These are phyloP conservation scores for Funneliformis geosporum DNA, from an alignment of 192 early-diverging fungal genomes.

Conservation along the genomic window DNA sequence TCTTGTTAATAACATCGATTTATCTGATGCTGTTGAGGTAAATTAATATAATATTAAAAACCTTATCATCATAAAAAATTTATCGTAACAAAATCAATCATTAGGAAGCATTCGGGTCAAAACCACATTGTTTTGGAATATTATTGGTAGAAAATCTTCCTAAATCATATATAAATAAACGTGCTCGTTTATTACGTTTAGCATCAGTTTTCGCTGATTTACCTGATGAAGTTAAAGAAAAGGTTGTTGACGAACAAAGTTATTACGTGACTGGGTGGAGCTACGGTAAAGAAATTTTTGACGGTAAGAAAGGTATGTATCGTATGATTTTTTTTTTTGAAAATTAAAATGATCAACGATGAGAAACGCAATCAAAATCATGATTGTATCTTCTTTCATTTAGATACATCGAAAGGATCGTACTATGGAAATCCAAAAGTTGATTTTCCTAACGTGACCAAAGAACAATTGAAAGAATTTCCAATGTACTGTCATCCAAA, in stretches of 20 bases:
- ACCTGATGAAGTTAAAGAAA: conserved; percentile 48
- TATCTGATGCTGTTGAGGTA: not conserved
- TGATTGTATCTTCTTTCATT: not conserved
- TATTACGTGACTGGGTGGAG: conserved; percentile 71
- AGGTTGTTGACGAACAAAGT: conserved; percentile 52
- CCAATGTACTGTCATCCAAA: conserved; percentile 59
- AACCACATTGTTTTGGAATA: conserved; percentile 54
- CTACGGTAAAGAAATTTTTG: conserved; percentile 69
- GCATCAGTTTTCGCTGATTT: conserved; percentile 59
- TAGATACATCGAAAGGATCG: conserved; percentile 54
- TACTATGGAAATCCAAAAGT: conserved; percentile 64
- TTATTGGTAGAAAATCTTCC: conserved; percentile 61
- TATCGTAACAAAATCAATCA: conserved; percentile 30
- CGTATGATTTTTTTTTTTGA: no score
- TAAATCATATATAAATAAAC: conserved; percentile 41
- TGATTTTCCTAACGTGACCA: conserved; percentile 44
- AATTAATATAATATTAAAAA: not conserved
- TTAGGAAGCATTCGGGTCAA: conserved; percentile 57
- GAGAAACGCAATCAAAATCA: no score
- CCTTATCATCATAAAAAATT: not conserved
- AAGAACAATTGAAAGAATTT: conserved; percentile 40
- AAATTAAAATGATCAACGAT: not conserved
- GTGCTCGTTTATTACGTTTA: conserved; percentile 49
- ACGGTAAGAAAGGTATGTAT: conserved; percentile 58
- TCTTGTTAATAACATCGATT: not conserved